Evolutionary conservation across 306 rosid genomes (phyloP), one percentile per base, ranked within the genome.

Genomic region (Cicer yamashitae): DNA sequence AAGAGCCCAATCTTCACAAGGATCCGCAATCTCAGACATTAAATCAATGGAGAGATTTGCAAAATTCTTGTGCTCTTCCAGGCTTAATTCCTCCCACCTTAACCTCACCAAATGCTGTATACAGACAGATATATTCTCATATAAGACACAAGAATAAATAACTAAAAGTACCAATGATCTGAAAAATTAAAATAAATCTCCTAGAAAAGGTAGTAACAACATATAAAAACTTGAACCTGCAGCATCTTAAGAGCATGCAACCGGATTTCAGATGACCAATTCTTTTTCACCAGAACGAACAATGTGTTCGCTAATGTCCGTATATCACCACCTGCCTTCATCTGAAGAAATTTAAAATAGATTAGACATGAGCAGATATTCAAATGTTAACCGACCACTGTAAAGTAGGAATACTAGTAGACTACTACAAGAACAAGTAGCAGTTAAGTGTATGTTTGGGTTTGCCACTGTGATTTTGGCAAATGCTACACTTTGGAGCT

Each of bases 241-340:
- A 94, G 83, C 93, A 90, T 90, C 84, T 92, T 94, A 73, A 86
- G 88, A n/a, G 99, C 96, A 70, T 94, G 99, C 83, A 94, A 77
- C 80, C 97, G 93, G 73, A 94, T 94, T 86, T 89, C 99, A 10
- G 96, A 83, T n/a, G 99, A 89, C 96, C 96, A 90, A 30, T 92
- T 89, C 84, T 82, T 94, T 61, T 83, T 92, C 44, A 90, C 99
- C 79, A 94, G 74, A 81, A 82, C 79, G 77, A 92, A 86, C 5
- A 96, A 84, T 20, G 91, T 84, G 84, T 82, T 94, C 22, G 92
- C 99, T 86, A 94, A 82, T 70, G 79, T 68, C 57, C 90, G 83
- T 60, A 89, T 65, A 66, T 92, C 93, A 74, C 97, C 99, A 76
- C 97, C 96, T 1, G 88, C 47, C 82, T 92, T 92, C 65, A 90